Base-by-base conservation (phyloP, 768 basidiomycete species). In the Tricholoma terreum region DNA sequence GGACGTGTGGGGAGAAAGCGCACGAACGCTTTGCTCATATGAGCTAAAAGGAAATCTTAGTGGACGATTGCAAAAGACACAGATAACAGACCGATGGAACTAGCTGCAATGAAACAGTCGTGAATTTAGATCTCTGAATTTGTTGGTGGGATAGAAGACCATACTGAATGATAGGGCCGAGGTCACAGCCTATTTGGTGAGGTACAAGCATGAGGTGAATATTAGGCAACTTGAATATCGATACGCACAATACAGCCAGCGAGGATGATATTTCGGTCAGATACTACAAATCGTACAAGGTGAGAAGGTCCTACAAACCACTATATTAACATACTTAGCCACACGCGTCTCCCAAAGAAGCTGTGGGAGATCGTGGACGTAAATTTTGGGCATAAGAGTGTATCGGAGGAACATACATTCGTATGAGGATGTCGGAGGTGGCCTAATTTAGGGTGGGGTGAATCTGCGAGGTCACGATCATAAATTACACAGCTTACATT, bases 281-380 rank as follows among this genome's bases (percentile, higher is more conserved):
- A 59, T 55, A 69, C 68, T 69, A 27, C 0, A 34, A 27, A 17
- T 17, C 14, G 3, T 12, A n/a, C 50, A 27, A 52, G 24, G 24
- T 27, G 24, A 36, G 11, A 19, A 15, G 10, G 14, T 15, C 27
- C 4, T 10, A 2, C 33, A 50, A 21, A n/a, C 31, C 24, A 33
- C 11, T 1, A 11, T 27, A 53, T 33, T 0, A 10, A 46, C 68
- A 40, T 52, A 70, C 70, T 57, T 15, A 64, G 54, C 67, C 68
- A 71, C 17, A 70, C 70, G 24, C 70, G 65, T 50, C 64, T 55
- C 10, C 58, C 65, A 56, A 68, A 70, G 22, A 70, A 57, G 50
- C 70, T 71, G 57, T 1, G 36, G 14, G 14, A 27, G 24, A 27
- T 3, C 24, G 24, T 27, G 24, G 24, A 27, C 24, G 24, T 27